These are phyloP conservation scores for Leucocoprinus sp. DNA, from an alignment of 768 basidiomycete genomes.

Conservation along the genomic window DNA sequence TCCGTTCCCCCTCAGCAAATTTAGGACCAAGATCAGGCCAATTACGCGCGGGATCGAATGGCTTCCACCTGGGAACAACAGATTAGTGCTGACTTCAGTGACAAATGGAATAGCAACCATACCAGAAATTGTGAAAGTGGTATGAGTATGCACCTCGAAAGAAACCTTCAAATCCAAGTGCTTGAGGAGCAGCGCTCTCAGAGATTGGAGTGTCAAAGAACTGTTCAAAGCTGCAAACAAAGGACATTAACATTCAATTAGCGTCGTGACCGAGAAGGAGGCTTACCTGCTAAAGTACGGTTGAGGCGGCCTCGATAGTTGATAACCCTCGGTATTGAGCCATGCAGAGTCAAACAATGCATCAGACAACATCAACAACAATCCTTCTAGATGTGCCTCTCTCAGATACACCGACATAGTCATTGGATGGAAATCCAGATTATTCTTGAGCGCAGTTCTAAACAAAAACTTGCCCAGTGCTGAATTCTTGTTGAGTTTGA, in stretches of 20 bases:
- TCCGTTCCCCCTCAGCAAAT: slow-evolving; percentile 69
- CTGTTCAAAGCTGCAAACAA: slow-evolving; percentile 60
- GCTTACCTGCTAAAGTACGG: slow-evolving; percentile 84
- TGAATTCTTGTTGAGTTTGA: slow-evolving; percentile 88
- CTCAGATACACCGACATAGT: slow-evolving; percentile 84
- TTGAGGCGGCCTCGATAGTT: slow-evolving; percentile 87
- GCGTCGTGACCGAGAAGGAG: slow-evolving; percentile 3
- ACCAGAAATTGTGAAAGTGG: slow-evolving; percentile 95
- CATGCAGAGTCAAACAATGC: slow-evolving; percentile 96
- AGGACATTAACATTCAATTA: slow-evolving; percentile 1
- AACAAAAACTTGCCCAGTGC: slow-evolving; percentile 92
- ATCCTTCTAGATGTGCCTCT: slow-evolving; percentile 77
- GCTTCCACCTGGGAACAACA: slow-evolving; percentile 70
- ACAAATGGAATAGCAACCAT: slow-evolving; percentile 15
- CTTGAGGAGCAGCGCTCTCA: slow-evolving; percentile 75
- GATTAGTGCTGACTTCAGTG: background rate
- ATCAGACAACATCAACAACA: slow-evolving; percentile 86
- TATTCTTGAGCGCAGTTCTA: slow-evolving; percentile 89
- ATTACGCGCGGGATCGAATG: slow-evolving; percentile 89
- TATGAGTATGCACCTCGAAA: slow-evolving; percentile 95
- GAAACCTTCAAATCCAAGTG: slow-evolving; percentile 90
- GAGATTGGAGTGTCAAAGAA: slow-evolving; percentile 78
- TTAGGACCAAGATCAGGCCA: slow-evolving; percentile 87
- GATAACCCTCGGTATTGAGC: slow-evolving; percentile 89
- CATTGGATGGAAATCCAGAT: slow-evolving; percentile 96